phyloP scores from a whole-genome alignment of 192 early-diverging fungal genomes.

The Linderina pennispora region DNA sequence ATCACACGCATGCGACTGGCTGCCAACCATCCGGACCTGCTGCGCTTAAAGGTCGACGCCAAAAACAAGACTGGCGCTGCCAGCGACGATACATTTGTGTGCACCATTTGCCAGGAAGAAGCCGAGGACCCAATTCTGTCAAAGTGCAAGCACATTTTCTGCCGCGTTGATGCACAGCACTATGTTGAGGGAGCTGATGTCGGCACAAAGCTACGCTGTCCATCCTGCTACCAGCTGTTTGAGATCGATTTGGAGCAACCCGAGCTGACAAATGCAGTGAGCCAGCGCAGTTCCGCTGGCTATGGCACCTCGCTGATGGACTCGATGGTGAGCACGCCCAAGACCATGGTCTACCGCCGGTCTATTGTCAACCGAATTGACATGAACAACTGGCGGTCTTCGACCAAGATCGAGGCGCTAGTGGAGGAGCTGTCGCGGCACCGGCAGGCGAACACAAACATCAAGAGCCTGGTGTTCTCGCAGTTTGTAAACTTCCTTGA shows the following conservation, averaged over 20 bases:
- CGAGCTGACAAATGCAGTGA: slow-evolving; percentile 8
- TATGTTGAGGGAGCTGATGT: slow-evolving; percentile 41
- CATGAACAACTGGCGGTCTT: slow-evolving; percentile 79
- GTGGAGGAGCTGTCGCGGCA: slow-evolving; percentile 79
- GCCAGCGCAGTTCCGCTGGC: background rate
- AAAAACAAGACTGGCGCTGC: slow-evolving; percentile 29
- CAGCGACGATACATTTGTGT: slow-evolving; percentile 66
- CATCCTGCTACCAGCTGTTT: slow-evolving; percentile 68
- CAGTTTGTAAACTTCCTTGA: slow-evolving; percentile 90
- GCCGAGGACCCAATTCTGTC: slow-evolving; percentile 79
- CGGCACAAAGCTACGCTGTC: slow-evolving; percentile 52
- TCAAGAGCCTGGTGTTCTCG: slow-evolving; percentile 77
- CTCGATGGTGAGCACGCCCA: slow-evolving; percentile 45
- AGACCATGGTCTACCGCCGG: slow-evolving; percentile 43
- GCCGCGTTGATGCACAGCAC: slow-evolving; percentile 70
- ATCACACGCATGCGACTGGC: slow-evolving; percentile 85
- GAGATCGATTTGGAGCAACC: slow-evolving; percentile 69
- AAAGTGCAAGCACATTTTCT: slow-evolving; percentile 88
- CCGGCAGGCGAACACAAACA: slow-evolving; percentile 62
- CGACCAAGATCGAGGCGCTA: slow-evolving; percentile 92
- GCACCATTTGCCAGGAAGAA: slow-evolving; percentile 81
- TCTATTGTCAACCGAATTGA: slow-evolving; percentile 93
- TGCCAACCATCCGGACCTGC: slow-evolving; percentile 82
- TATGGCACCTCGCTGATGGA: slow-evolving; percentile 26
- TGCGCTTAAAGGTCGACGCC: slow-evolving; percentile 52